Evolutionary conservation across 1,284 basidiomycete genomes (phyloP).

Genomic region (Cerioporus squamosus): DNA sequence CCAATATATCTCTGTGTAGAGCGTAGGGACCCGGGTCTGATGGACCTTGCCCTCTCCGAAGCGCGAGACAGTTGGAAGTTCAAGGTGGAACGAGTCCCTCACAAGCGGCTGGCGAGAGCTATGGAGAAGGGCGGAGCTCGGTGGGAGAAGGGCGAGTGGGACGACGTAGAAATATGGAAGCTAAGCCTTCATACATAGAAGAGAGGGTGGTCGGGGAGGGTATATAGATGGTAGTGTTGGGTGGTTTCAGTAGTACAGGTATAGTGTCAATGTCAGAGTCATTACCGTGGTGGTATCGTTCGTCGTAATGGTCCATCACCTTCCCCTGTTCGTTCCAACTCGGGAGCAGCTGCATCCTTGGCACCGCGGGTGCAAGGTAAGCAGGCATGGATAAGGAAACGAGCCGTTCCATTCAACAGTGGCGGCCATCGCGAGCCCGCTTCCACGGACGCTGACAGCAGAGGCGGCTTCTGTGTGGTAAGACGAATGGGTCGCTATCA

Average conservation of each 20-base stretch:
- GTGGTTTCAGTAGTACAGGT: not conserved
- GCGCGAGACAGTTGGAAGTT: constrained; percentile 59
- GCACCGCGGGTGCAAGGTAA: no score
- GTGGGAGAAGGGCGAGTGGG: constrained; percentile 76
- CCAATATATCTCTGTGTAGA: constrained; percentile 77
- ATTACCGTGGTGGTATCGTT: not conserved
- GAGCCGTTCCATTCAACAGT: no score
- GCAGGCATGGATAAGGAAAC: no score
- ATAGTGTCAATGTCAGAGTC: not conserved
- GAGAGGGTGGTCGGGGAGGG: not conserved
- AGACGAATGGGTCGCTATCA: no score
- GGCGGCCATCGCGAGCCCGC: no score
- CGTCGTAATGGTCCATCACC: not conserved
- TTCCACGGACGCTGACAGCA: no score
- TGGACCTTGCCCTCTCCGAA: constrained; percentile 60
- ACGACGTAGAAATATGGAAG: constrained; percentile 78
- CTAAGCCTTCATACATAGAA: constrained; percentile 29
- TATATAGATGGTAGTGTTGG: not conserved
- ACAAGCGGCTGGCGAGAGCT: constrained; percentile 62
- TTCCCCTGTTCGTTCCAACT: no score
- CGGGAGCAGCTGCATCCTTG: no score
- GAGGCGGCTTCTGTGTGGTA: no score
- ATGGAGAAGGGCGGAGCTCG: constrained; percentile 59
- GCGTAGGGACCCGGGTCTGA: constrained; percentile 71
- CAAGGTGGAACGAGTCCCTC: constrained; percentile 59